Base-by-base conservation (phyloP, 1,284 basidiomycete species). In the Ganoderma meredithae region DNA sequence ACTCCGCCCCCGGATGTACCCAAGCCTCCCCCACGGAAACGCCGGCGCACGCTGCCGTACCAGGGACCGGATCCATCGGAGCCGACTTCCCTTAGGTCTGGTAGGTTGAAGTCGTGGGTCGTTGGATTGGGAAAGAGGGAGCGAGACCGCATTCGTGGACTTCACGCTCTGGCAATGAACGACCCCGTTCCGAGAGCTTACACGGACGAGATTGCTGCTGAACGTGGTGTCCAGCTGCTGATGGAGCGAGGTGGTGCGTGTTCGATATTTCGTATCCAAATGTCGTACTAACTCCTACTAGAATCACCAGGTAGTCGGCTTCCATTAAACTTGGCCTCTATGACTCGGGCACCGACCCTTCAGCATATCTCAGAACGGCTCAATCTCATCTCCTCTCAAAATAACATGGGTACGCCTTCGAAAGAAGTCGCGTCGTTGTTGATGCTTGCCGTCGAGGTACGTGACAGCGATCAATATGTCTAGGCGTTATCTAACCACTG, bases 311-410 rank as follows among this genome's bases (percentile, higher is more conserved):
- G 93, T 3, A 91, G 87, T 71, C 87, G 91, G 44, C 80, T 90
- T 17, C 86, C 89, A 0, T 82, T 94, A 4, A 89, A 92, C 63
- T 83, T 95, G 17, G 87, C 91, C 43, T 88, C 91, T 10, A 84
- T 86, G 64, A 89, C 90, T 3, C 86, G 89, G 68, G 88, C 88
- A 3, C 88, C 91, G 5, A 92, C 90, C 0, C 75, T 90, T n/a
- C 91, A 93, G 73, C 92, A 94, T 71, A 88, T 95, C 47, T 85
- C 88, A 6, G 92, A 95, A 70, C 85, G 92, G 65, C 88, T 94
- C 68, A 92, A 93, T 75, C 86, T 95, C 43, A 91, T 94, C 69
- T 92, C 88, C 60, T 90, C 91, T 0, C 93, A 95, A 75, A 89
- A 94, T 72, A 88, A 90, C 70, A 79, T 95, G 5, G 81, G 81